A percentile compares a stretch with the other conserved stretches of the same genome.
Evolutionary conservation across 306 rosid species (phyloP).

Genomic region (Prosopis cineraria): DNA sequence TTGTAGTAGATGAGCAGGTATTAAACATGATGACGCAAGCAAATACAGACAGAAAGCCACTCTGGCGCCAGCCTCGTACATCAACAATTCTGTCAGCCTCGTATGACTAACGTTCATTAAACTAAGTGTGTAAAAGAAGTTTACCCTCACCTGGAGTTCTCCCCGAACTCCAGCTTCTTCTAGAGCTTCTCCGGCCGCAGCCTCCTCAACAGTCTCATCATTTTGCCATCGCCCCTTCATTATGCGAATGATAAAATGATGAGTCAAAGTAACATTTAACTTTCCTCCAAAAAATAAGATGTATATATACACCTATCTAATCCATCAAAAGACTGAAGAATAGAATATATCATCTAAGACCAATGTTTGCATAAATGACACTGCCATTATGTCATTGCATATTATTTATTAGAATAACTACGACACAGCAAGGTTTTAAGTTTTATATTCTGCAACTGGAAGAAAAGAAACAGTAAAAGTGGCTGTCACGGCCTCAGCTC

Average conservation of each 20-base stretch:
- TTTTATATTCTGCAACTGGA: neutral
- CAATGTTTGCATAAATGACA: neutral
- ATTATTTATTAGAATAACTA: neutral
- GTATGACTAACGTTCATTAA: neutral
- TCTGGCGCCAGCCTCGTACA: too few species aligned
- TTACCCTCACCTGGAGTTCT: conserved; percentile 45
- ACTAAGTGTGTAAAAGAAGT: neutral
- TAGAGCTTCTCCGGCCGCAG: conserved; percentile 58
- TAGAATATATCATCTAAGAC: neutral
- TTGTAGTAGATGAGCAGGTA: too few species aligned
- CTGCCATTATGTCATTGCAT: neutral
- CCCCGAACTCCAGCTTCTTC: conserved; percentile 75
- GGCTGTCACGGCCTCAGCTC: too few species aligned
- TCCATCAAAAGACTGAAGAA: neutral
- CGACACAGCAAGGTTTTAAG: neutral
- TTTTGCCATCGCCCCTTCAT: conserved; percentile 70
- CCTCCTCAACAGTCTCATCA: conserved; percentile 61
- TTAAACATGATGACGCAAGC: too few species aligned
- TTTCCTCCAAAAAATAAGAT: neutral
- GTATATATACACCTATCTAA: neutral
- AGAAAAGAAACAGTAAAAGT: neutral
- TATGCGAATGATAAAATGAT: neutral
- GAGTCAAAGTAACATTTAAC: neutral
- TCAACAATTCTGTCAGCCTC: too few species aligned
- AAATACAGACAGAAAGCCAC: too few species aligned